Percentiles rank a stretch among this genome's conserved stretches.
phyloP scores from a whole-genome alignment of 2,329 filamentous ascomycete genomes.

The Xylaria sp. region DNA sequence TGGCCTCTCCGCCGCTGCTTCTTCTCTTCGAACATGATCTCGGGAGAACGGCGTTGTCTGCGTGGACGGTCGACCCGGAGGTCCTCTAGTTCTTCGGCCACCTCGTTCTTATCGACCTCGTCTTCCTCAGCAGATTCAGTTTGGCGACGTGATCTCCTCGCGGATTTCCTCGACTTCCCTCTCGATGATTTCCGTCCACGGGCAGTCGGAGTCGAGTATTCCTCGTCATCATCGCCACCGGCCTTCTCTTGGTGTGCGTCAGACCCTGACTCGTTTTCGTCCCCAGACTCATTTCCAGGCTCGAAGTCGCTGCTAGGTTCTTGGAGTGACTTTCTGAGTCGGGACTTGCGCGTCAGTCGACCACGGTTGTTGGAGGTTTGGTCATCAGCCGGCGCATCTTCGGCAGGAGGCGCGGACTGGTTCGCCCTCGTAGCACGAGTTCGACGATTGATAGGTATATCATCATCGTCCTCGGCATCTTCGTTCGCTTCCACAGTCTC shows the following conservation, averaged over 20 bases:
- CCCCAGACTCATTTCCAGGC: slow-evolving; percentile 61
- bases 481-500: slow-evolving; percentile 39
- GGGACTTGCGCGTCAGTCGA: slow-evolving; percentile 52
- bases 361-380: slow-evolving; percentile 42
- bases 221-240: slow-evolving; percentile 42
- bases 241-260: slow-evolving; percentile 30
- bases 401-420: slow-evolving; percentile 18
- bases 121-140: slow-evolving; percentile 59
- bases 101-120: slow-evolving; percentile 64
- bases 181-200: slow-evolving; percentile 47
- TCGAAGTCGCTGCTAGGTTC: slow-evolving; percentile 66
- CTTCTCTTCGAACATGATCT: slow-evolving; percentile 63
- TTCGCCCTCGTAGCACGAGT: slow-evolving; percentile 41
- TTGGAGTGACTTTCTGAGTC: slow-evolving; percentile 49
- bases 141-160: slow-evolving; percentile 51
- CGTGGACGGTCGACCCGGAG: slow-evolving; percentile 57
- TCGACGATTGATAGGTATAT: slow-evolving; percentile 50
- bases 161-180: slow-evolving; percentile 45
- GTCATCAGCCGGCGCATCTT: slow-evolving; percentile 27
- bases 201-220: slow-evolving; percentile 54
- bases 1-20: slow-evolving; percentile 59
- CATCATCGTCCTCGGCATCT: slow-evolving; percentile 50
- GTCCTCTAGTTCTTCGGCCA: slow-evolving; percentile 68
- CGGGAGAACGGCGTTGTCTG: slow-evolving; percentile 54
- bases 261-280: slow-evolving; percentile 51